Evolutionary conservation across 75 land plant genomes (phyloP).

Genomic region (Larix kaempferi): DNA sequence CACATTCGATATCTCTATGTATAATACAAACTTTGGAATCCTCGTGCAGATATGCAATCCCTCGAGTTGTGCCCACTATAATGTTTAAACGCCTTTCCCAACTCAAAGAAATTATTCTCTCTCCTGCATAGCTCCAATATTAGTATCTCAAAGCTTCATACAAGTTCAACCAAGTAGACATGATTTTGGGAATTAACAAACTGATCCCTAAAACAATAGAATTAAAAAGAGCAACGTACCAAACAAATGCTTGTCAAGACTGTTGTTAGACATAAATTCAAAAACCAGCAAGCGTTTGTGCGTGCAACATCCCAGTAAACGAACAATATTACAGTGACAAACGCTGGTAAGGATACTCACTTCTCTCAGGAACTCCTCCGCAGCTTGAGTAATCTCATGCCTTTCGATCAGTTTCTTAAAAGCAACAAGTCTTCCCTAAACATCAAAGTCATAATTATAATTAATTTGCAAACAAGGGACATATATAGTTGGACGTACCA

Average conservation of each 20-base stretch:
- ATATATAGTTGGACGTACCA: no score
- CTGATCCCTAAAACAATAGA: no score
- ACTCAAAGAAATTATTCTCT: not conserved
- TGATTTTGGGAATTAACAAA: not conserved
- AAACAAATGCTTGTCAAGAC: conserved; percentile 14
- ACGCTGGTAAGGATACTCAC: conserved; percentile 14
- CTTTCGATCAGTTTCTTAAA: conserved; percentile 9
- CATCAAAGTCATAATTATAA: not conserved
- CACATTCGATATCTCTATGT: conserved; percentile 66
- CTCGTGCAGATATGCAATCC: conserved; percentile 36
- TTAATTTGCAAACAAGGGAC: not conserved
- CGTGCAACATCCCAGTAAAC: conserved; percentile 20
- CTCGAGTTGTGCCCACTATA: not conserved
- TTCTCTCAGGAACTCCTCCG: conserved; percentile 18
- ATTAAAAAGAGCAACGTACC: not conserved
- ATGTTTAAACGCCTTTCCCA: not conserved
- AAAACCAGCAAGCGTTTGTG: conserved; percentile 14
- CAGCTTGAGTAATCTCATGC: not conserved
- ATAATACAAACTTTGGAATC: conserved; percentile 32
- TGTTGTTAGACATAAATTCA: conserved; percentile 14
- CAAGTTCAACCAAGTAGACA: no score
- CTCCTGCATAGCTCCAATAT: not conserved
- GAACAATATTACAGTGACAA: conserved; percentile 18
- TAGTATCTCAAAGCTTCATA: not conserved
- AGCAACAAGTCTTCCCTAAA: conserved; percentile 16